Conservation (phyloP, 768 basidiomycete genomes). For the Lactifluus piperatus region DNA sequence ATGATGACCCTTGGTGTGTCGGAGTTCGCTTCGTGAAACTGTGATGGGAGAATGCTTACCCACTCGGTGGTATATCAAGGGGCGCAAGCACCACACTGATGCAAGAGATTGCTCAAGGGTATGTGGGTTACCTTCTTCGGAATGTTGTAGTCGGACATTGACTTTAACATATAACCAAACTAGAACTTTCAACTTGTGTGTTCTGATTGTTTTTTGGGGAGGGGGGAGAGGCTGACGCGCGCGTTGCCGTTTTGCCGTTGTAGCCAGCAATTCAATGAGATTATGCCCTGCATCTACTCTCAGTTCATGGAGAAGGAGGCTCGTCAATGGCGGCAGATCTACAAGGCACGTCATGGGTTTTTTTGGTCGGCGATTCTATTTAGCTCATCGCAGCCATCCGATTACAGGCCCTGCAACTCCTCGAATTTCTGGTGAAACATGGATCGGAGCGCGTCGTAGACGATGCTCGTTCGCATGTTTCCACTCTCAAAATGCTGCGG, state of each 20-base stretch:
- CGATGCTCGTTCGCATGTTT: conserved; percentile 89
- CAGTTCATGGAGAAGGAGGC: conserved; percentile 99
- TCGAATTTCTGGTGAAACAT: conserved; percentile 95
- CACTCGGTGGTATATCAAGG: conserved; percentile 39
- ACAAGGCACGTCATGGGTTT: conserved; percentile 64
- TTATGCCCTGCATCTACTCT: conserved; percentile 94
- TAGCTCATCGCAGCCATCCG: not conserved
- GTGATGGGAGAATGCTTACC: not conserved
- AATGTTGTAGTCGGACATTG: conserved; percentile 6
- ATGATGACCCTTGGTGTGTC: conserved; percentile 94
- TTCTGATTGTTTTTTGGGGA: not conserved
- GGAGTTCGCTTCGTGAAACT: not conserved
- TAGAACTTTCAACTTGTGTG: conserved; percentile 97
- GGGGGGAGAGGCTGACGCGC: not conserved
- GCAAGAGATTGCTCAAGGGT: conserved; percentile 99
- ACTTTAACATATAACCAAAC: not conserved
- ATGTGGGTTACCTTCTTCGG: conserved; percentile 26
- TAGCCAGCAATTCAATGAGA: conserved; percentile 97
- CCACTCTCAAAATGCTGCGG: conserved; percentile 93
- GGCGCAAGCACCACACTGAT: conserved; percentile 96
- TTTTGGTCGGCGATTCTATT: not conserved
- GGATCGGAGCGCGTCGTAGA: conserved; percentile 97
- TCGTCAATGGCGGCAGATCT: conserved; percentile 96
- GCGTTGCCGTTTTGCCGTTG: not conserved
- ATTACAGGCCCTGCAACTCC: conserved; percentile 73